phyloP scores from a whole-genome alignment of 2,329 filamentous ascomycete genomes.

The Verticillium dahliae region DNA sequence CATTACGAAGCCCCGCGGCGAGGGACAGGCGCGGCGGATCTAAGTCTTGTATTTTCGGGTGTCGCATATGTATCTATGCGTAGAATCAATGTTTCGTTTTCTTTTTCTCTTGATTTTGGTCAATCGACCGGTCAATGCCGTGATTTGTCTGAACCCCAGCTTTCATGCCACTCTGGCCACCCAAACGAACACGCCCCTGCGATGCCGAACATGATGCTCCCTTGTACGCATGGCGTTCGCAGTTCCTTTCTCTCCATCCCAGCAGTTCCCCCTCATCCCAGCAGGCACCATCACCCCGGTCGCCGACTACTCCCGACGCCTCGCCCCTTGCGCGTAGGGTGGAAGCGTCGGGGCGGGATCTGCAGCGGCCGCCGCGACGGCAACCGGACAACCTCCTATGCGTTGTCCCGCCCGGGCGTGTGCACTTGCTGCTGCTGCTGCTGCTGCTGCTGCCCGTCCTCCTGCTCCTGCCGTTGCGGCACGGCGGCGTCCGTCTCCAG shows the following conservation, averaged over 20 bases:
- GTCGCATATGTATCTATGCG: no score
- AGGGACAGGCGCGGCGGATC: not conserved
- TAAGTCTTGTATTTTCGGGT: not conserved
- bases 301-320: not conserved
- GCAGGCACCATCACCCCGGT: not conserved
- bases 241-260: no score
- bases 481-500: slow-evolving; percentile 15
- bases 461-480: not conserved
- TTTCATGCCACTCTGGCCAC: no score
- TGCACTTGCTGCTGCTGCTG: not conserved
- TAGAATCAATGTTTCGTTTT: no score
- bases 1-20: slow-evolving; percentile 52
- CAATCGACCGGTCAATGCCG: no score
- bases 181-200: no score
- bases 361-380: slow-evolving; percentile 5
- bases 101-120: no score
- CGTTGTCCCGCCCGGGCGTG: not conserved
- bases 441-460: not conserved
- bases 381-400: not conserved
- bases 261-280: no score
- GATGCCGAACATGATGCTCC: no score
- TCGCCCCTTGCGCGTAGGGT: slow-evolving; percentile 6
- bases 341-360: slow-evolving; percentile 8
- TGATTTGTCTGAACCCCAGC: no score
- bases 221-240: no score